Evolutionary conservation across 140 eudicot genomes (phyloP), one percentile per base, ranked within the genome.

Genomic region (Erigeron philadelphicus): DNA sequence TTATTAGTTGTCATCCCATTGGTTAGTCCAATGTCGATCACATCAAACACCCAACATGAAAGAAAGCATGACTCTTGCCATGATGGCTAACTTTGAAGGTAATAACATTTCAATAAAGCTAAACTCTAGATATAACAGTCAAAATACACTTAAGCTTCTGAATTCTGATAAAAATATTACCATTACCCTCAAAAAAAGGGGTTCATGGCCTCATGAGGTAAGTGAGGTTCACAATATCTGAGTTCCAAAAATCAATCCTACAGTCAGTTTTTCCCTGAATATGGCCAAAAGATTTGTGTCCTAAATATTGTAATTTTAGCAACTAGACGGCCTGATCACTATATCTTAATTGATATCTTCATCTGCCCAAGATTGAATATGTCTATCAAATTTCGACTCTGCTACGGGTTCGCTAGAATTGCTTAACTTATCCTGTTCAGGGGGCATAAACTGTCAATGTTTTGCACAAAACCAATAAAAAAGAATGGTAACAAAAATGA

Each of bases 281-380:
- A 43, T n/a, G 1, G 56, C 11, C 6, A 45, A 55, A 56, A 17
- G 35, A 43, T 18, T 18, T 7, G 3, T 21, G 4, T 11, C 18
- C 56, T 18, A 56, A 55, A 70, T 0, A 17, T 2, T 11, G 56
- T 56, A 56, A 35, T 8, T 55, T 45, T 56, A 70, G 55, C 7
- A 70, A 56, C 66, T 18, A 18, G 19, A 55, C 55, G 4, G 66
- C 35, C 16, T 12, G 66, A 43, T 43, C 45, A 54, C 43, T 25
- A 7, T 66, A 19, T 43, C 56, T 70, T 54, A 70, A 41, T 70
- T 23, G 21, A 55, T 10, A 70, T 66, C 75, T 70, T 70, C 75
- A 56, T 57, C 66, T 43, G 64, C 66, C 15, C 16, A 66, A 43
- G 66, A 56, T 42, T 70, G 47, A 42, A 70, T 21, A 19, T 23